Conservation (phyloP, 495 filamentous ascomycete genomes). For the Penicillium antarcticum region DNA sequence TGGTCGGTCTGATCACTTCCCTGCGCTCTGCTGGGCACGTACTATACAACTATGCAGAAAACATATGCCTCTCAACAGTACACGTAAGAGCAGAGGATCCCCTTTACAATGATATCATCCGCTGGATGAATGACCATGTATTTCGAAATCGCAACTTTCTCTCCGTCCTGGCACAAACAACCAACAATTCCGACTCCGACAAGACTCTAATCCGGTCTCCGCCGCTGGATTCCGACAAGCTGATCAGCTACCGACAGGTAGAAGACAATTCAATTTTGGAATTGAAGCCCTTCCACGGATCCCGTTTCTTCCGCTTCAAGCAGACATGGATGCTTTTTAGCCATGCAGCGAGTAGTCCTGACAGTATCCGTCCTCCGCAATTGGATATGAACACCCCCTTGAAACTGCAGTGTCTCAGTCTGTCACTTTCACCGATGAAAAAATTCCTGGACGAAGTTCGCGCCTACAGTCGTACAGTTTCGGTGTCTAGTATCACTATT, state of each 20-base stretch:
- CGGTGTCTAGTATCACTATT: not conserved
- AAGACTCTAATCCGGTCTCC: not conserved
- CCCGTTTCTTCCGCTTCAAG: conserved; percentile 1
- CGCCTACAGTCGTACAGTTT: conserved; percentile 2
- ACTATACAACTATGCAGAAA: conserved; percentile 1
- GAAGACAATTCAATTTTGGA: not conserved
- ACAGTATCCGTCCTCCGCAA: not conserved
- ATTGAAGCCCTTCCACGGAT: conserved; percentile 5
- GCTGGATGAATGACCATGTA: conserved; percentile 7
- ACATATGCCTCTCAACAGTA: conserved; percentile 4
- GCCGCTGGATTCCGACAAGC: not conserved
- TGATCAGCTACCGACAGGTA: conserved; percentile 1
- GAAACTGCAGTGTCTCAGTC: not conserved
- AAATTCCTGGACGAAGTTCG: conserved; percentile 2
- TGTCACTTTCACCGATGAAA: conserved; percentile 1
- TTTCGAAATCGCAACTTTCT: conserved; percentile 2
- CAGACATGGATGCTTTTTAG: conserved; percentile 4
- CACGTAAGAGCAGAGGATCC: conserved; percentile 3
- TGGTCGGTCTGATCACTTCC: not conserved
- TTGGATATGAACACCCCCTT: not conserved
- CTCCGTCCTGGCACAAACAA: conserved; percentile 4
- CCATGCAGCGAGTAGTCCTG: not conserved
- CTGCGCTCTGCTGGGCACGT: not conserved
- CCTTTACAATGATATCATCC: conserved; percentile 1
- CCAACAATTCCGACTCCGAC: not conserved